Evolutionary conservation across 345 rosid genomes (phyloP).

Genomic region (Ceriops tagal): DNA sequence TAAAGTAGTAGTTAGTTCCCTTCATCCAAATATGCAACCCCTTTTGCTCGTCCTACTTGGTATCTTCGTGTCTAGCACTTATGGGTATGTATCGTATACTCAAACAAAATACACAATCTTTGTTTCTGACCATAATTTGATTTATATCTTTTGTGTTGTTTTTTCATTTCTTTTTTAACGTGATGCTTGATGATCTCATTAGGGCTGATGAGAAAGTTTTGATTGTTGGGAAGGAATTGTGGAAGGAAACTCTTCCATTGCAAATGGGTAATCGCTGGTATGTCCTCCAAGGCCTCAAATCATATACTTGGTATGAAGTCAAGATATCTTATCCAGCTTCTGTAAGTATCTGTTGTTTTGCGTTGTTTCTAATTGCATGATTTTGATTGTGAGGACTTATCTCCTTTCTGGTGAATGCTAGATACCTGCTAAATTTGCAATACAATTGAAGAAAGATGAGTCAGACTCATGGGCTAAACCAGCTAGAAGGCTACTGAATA

Average conservation of each 20-base stretch:
- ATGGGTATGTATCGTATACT: conserved; percentile 35
- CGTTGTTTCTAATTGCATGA: conserved; percentile 3
- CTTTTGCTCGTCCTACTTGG: conserved; percentile 16
- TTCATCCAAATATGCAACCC: too few species aligned
- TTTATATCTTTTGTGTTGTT: neutral
- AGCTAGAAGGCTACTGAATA: conserved; percentile 52
- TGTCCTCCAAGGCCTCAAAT: conserved; percentile 57
- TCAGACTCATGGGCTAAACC: conserved; percentile 25
- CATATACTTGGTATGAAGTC: conserved; percentile 83
- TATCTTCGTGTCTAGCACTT: conserved; percentile 20
- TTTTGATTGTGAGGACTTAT: conserved; percentile 18
- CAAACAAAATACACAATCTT: neutral
- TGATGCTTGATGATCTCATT: conserved; percentile 8
- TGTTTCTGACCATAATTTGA: neutral
- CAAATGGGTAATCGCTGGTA: conserved; percentile 57
- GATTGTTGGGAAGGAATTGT: conserved; percentile 61
- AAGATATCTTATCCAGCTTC: conserved; percentile 98
- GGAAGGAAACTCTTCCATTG: conserved; percentile 61
- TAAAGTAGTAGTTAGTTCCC: too few species aligned
- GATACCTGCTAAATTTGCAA: conserved; percentile 72
- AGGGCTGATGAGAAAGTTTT: conserved; percentile 42
- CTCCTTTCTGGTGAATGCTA: conserved; percentile 10
- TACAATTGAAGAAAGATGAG: conserved; percentile 52
- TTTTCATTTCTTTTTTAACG: neutral
- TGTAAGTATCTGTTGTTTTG: conserved; percentile 50